Base-by-base conservation (phyloP, 2,329 filamentous ascomycete genomes). In the Exophiala spinifera region DNA sequence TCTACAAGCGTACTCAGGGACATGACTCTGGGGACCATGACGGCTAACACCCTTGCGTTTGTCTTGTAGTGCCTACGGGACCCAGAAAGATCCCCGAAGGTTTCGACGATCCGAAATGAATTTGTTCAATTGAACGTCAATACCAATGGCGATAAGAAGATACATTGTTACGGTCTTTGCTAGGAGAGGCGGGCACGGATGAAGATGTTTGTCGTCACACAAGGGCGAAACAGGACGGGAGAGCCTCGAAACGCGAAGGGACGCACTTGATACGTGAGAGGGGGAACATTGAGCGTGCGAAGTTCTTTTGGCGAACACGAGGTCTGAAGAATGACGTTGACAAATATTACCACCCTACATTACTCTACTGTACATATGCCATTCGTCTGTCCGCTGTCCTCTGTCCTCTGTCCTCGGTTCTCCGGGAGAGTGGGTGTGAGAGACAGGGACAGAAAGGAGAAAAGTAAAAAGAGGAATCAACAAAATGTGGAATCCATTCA, bases 71-170 rank as follows among this genome's bases (percentile, higher is more conserved):
- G 58, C 75, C 75, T 44, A 64, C 68, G 55, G 75, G 75, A 31
- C 74, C 74, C 59, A 72, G 75, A 42, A 67, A 70, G 52, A 73
- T 72, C 50, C 75, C 74, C 2, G 58, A 76, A 62, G 75, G 75
- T 46, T 78, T 70, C 62, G 75, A 77, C 61, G 75, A 78, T 64
- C 64, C 51, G 15, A 39, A 60, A 53, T 57, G 53, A 51, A 10
- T 15, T 19, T 13, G 8, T 15, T 8, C n/a, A n/a, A n/a, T n/a
- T n/a, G n/a, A n/a, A n/a, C n/a, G n/a, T n/a, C n/a, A n/a, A n/a
- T n/a, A n/a, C n/a, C n/a, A n/a, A n/a, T n/a, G n/a, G n/a, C n/a
- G n/a, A n/a, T n/a, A n/a, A n/a, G n/a, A n/a, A n/a, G n/a, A n/a
- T n/a, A n/a, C n/a, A n/a, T n/a, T n/a, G n/a, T n/a, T n/a, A n/a